Evolutionary conservation across 164 flowering plant species (phyloP).

Genomic region (Kalanchoe fedtschenkoi): DNA sequence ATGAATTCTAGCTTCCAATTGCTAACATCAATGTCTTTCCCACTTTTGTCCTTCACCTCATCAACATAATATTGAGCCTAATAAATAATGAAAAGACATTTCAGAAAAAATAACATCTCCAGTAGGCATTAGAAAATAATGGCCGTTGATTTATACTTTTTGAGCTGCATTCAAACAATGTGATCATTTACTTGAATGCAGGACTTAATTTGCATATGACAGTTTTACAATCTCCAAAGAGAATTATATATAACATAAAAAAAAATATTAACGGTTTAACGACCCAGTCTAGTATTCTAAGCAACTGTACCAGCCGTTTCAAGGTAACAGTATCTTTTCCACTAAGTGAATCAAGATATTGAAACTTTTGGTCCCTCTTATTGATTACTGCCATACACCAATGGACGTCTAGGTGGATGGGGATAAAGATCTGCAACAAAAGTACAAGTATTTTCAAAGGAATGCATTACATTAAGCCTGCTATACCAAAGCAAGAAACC

Average conservation of each 20-base stretch:
- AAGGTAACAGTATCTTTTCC: slow-evolving; percentile 51
- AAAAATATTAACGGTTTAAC: too few species aligned
- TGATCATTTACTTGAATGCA: not conserved
- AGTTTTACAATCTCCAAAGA: too few species aligned
- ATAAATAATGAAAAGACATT: not conserved
- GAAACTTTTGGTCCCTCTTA: slow-evolving; percentile 69
- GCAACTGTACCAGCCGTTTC: slow-evolving; percentile 62
- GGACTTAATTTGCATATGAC: not conserved
- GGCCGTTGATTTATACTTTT: not conserved
- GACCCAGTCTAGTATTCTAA: too few species aligned
- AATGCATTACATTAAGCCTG: not conserved
- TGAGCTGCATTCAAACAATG: not conserved
- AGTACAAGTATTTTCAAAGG: not conserved
- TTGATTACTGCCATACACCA: slow-evolving; percentile 91
- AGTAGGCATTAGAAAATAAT: too few species aligned
- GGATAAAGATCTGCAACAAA: slow-evolving; percentile 73
- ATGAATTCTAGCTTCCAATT: slow-evolving; percentile 72
- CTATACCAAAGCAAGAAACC: not conserved
- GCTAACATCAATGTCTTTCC: slow-evolving; percentile 51
- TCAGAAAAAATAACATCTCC: too few species aligned
- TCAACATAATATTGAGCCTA: slow-evolving; percentile 75
- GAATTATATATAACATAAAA: too few species aligned
- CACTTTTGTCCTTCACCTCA: slow-evolving; percentile 85
- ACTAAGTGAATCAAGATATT: slow-evolving; percentile 85
- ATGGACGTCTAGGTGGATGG: slow-evolving; percentile 72